These are phyloP conservation scores for Tetrahymena borealis DNA, from an alignment of 73 alveolate genomes.

Conservation along the genomic window DNA sequence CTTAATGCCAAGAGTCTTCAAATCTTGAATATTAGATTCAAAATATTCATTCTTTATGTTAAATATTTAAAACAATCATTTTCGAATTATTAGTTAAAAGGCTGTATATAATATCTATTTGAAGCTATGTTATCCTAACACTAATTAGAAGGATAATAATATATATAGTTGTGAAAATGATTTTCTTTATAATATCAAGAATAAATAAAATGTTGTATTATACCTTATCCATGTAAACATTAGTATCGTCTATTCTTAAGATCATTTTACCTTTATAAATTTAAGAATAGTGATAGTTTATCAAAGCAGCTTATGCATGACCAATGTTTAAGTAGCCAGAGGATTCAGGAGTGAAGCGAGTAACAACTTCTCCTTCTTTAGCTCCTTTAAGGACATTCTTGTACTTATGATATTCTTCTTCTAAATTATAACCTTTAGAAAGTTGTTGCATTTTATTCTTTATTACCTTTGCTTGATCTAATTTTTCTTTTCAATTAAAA, in stretches of 20 bases:
- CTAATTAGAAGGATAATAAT: too few relatives aligned
- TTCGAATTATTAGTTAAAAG: too few relatives aligned
- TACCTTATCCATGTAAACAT: conserved; percentile 79
- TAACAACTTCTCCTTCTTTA: conserved; percentile 76
- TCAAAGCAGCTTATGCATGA: conserved; percentile 96
- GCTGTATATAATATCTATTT: too few relatives aligned
- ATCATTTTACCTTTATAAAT: conserved; percentile 94
- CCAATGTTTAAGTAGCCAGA: conserved; percentile 97
- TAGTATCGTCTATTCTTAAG: conserved; percentile 97
- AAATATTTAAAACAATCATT: background rate
- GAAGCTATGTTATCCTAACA: too few relatives aligned
- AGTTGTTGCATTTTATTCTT: background rate
- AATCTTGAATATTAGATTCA: conserved; percentile 76
- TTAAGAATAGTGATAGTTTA: conserved; percentile 92
- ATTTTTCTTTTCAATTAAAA: too few relatives aligned
- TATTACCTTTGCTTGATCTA: background rate
- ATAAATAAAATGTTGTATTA: too few relatives aligned
- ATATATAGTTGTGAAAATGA: too few relatives aligned
- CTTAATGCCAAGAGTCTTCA: conserved; percentile 64
- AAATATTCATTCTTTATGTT: conserved; percentile 79
- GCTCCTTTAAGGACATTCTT: background rate
- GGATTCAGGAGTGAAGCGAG: conserved; percentile 94
- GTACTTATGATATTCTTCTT: background rate
- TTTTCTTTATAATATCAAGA: too few relatives aligned
- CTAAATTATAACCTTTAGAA: background rate